Percentiles rank a stretch among this genome's conserved stretches.
Conservation (phyloP, 371 early-diverging fungal species). For the Rhizopus sp. region DNA sequence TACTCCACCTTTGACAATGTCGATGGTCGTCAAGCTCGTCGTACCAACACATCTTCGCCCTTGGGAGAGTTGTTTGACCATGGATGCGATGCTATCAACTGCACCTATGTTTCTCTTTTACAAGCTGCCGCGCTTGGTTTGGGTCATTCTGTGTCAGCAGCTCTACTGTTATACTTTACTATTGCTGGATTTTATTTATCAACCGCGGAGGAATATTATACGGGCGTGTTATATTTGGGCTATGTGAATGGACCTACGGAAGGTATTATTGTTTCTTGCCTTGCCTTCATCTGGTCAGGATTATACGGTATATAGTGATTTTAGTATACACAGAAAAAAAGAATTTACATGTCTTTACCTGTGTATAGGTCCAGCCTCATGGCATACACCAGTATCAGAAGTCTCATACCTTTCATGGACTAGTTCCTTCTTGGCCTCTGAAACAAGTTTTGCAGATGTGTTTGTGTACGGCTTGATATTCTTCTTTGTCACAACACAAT, state of each 20-base stretch:
- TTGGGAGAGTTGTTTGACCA: conserved; percentile 96
- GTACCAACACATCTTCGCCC: conserved; percentile 89
- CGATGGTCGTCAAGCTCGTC: conserved; percentile 98
- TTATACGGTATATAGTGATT: conserved; percentile 40
- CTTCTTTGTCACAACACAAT: conserved; percentile 41
- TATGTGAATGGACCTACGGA: conserved; percentile 97
- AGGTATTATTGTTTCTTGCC: conserved; percentile 80
- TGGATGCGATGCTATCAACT: conserved; percentile 94
- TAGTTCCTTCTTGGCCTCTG: conserved; percentile 19
- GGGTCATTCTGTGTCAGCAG: conserved; percentile 73
- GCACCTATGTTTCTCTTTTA: conserved; percentile 82
- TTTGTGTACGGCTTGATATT: conserved; percentile 40
- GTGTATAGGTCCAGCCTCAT: conserved; percentile 36
- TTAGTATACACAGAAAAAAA: neutral
- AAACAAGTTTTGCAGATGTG: conserved; percentile 36
- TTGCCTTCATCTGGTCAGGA: conserved; percentile 74
- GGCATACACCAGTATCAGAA: conserved; percentile 39
- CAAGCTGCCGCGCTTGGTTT: conserved; percentile 85
- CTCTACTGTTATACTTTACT: conserved; percentile 67
- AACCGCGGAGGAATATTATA: conserved; percentile 97
- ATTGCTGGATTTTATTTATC: conserved; percentile 88
- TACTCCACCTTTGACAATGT: conserved; percentile 97
- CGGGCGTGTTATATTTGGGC: conserved; percentile 89
- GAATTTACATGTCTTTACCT: neutral
- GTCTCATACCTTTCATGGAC: conserved; percentile 24